Base-by-base conservation (phyloP, 2,329 filamentous ascomycete species). In the Penicillium fuscoglaucum region DNA sequence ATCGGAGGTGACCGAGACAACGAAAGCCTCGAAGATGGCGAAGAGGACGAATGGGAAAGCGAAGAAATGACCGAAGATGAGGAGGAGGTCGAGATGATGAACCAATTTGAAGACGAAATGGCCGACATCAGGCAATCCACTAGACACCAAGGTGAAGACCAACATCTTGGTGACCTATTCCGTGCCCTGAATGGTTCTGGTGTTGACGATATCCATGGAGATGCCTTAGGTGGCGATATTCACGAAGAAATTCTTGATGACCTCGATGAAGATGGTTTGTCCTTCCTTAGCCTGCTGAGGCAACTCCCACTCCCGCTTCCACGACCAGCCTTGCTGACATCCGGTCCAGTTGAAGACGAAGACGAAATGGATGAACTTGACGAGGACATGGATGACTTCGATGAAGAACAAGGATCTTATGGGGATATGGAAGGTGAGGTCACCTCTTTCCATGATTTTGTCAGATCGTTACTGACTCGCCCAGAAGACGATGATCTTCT, bases 261-360 rank as follows among this genome's bases (percentile, higher is more conserved):
- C 10, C 78, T 85, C 52, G 83, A 84, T 61, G 83, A 83, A 58
- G 84, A 84, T 65, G 84, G 81, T 80, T 71, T 61, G 75, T 70
- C 45, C 24, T 13, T 35, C n/a, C 24, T 48, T 17, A n/a, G 8
- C 17, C 21, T 48, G 19, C 21, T 41, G 2, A 6, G 17, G 28
- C 19, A 24, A 9, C 43, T 17, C n/a, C 40, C 17, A 17, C 12
- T 28, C 19, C 24, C 17, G 37, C 29, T n/a, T 13, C 15, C 15
- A 35, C 19, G 6, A 26, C 19, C 19, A 35, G 15, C 29, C 19
- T 60, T 55, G 29, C 66, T 73, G 58, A 73, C 56, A 35, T 53
- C 80, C 81, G 46, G 19, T 80, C 76, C 81, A 60, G 87, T 89
- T 55, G 88, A 89, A 60, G 86, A 74, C 52, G 71, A 78, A 60